These are phyloP conservation scores for Colletotrichum scovillei DNA, from an alignment of 2,329 filamentous ascomycete genomes.

Conservation along the genomic window DNA sequence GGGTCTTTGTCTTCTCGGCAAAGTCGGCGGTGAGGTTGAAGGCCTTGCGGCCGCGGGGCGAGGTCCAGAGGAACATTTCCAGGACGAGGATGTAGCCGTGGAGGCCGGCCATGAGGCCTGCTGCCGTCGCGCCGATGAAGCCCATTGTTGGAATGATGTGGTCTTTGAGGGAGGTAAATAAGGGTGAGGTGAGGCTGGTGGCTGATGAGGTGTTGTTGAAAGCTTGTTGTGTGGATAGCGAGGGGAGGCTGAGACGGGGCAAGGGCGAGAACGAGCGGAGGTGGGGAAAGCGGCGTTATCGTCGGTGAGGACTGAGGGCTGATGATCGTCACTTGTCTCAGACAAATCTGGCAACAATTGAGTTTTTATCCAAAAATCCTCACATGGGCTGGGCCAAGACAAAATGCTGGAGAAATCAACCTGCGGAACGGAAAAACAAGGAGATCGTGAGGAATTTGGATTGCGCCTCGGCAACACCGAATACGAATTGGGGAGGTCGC, in stretches of 20 bases:
- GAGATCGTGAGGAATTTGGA: background rate
- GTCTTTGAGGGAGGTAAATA: background rate
- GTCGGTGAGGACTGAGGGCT: background rate
- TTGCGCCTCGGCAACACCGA: background rate
- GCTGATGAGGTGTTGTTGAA: background rate
- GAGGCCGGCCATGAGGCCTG: slow-evolving; percentile 51
- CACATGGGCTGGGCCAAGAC: background rate
- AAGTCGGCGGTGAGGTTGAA: slow-evolving; percentile 58
- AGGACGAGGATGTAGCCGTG: slow-evolving; percentile 62
- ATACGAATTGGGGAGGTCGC: slow-evolving; percentile 11
- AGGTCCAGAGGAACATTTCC: slow-evolving; percentile 63
- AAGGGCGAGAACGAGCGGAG: background rate
- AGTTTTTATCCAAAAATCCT: background rate
- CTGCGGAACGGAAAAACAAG: slow-evolving; percentile 35
- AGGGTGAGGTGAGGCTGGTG: background rate
- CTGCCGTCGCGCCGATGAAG: slow-evolving; percentile 46
- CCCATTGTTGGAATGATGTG: slow-evolving; percentile 42
- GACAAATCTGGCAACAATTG: background rate
- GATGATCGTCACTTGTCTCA: background rate
- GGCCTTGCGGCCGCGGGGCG: slow-evolving; percentile 54
- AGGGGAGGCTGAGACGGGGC: background rate
- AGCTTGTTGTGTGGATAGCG: background rate
- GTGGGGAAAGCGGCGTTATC: background rate
- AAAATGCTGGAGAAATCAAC: background rate
- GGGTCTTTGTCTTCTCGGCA: slow-evolving; percentile 54